Evolutionary conservation across 129 eudicot species (phyloP).

Genomic region (Flaveria robusta): DNA sequence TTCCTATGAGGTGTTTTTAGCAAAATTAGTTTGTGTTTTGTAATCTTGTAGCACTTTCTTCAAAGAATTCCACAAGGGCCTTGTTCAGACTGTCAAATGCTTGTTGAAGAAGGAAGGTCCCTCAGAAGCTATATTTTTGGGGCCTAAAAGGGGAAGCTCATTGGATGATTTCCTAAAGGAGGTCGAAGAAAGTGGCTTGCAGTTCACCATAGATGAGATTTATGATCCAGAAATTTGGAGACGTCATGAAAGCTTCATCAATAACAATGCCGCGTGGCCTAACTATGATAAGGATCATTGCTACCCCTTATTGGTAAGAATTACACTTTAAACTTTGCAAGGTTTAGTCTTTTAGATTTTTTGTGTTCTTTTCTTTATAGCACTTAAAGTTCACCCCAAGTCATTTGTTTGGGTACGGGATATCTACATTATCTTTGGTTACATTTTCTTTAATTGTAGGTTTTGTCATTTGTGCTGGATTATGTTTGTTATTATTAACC

Average conservation of each 20-base stretch:
- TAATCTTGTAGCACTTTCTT: slow-evolving; percentile 83
- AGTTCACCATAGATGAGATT: slow-evolving; percentile 61
- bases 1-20: not conserved
- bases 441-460: not conserved
- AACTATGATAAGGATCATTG: slow-evolving; percentile 90
- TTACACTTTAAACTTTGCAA: slow-evolving; percentile 44
- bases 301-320: slow-evolving; percentile 75
- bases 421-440: not conserved
- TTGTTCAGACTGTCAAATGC: slow-evolving; percentile 68
- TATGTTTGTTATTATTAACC: not conserved
- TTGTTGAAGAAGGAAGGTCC: slow-evolving; percentile 66
- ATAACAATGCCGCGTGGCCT: slow-evolving; percentile 64
- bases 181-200: slow-evolving; percentile 64
- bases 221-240: slow-evolving; percentile 75
- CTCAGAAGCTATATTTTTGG: slow-evolving; percentile 79
- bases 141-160: slow-evolving; percentile 94
- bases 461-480: slow-evolving; percentile 3
- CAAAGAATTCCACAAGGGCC: slow-evolving; percentile 85
- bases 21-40: not conserved
- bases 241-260: slow-evolving; percentile 54
- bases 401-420: not conserved
- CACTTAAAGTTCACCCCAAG: not conserved
- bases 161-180: slow-evolving; percentile 72
- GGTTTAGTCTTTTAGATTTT: slow-evolving; percentile 2
- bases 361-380: not conserved